Evolutionary conservation across 352 stramenopile genomes (phyloP).

Genomic region (Blastocystis sp.): DNA sequence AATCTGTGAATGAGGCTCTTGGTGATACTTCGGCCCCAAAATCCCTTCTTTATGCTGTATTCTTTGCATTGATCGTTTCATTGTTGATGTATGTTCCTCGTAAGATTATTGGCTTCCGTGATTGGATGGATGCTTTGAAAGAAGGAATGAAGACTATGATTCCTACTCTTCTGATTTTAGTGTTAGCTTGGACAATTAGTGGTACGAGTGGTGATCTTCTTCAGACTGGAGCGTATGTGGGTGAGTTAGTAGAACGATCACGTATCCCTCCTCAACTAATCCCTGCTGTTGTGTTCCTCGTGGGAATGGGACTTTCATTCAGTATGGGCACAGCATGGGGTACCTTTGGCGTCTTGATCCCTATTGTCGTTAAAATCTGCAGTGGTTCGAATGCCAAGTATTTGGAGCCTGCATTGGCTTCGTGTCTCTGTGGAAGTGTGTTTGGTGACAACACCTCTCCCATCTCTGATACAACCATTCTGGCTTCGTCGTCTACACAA

Average conservation of each 20-base stretch:
- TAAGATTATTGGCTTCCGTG: constrained; percentile 78
- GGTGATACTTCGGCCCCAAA: constrained; percentile 60
- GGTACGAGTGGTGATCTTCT: constrained; percentile 77
- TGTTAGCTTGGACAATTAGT: constrained; percentile 79
- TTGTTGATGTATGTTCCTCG: constrained; percentile 67
- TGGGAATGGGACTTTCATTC: constrained; percentile 81
- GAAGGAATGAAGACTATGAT: constrained; percentile 82
- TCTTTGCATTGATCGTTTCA: constrained; percentile 64
- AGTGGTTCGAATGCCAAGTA: constrained; percentile 74
- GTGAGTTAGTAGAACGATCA: constrained; percentile 68
- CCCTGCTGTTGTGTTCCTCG: constrained; percentile 73
- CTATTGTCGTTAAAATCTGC: constrained; percentile 75
- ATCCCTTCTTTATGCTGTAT: constrained; percentile 64
- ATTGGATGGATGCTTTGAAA: constrained; percentile 79
- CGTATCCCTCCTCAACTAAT: constrained; percentile 74
- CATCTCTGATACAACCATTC: constrained; percentile 84
- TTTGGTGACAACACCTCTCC: constrained; percentile 80
- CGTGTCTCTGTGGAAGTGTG: constrained; percentile 76
- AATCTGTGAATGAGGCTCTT: constrained; percentile 53
- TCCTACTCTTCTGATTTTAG: constrained; percentile 78
- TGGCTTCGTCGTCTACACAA: constrained; percentile 75
- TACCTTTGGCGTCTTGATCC: constrained; percentile 85
- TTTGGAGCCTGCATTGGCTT: constrained; percentile 77
- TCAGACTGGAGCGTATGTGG: constrained; percentile 69
- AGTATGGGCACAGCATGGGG: constrained; percentile 78